phyloP scores from a whole-genome alignment of 1,284 basidiomycete species.

The Ceratobasidium sp. region DNA sequence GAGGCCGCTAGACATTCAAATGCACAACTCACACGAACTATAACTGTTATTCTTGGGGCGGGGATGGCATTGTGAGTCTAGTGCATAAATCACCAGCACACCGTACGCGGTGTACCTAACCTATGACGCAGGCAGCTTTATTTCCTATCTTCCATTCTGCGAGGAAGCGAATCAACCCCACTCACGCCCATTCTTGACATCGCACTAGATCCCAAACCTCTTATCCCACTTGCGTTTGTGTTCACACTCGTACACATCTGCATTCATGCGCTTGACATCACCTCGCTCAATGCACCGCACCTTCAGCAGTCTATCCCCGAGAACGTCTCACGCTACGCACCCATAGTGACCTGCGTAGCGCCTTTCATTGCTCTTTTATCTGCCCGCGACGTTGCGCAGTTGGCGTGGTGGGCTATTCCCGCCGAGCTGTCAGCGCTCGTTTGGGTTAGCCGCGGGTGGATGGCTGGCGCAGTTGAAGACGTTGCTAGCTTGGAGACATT shows the following conservation, averaged over 20 bases:
- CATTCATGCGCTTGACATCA: constrained; percentile 7
- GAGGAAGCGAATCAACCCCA: constrained; percentile 21
- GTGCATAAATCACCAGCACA: no score
- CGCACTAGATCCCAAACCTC: constrained; percentile 13
- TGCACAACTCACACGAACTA: neutral
- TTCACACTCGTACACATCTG: constrained; percentile 10
- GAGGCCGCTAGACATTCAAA: constrained; percentile 25
- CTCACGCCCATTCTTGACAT: constrained; percentile 24
- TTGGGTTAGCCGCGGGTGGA: constrained; percentile 34
- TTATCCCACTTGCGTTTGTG: constrained; percentile 4
- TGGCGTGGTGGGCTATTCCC: constrained; percentile 24
- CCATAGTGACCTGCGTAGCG: constrained; percentile 18
- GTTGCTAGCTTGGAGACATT: constrained; percentile 20
- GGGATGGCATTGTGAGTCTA: constrained; percentile 15
- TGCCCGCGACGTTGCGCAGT: constrained; percentile 17
- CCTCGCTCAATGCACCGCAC: neutral
- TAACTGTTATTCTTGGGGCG: constrained; percentile 6
- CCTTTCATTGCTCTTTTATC: constrained; percentile 13
- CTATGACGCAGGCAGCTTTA: constrained; percentile 25
- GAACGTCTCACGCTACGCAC: constrained; percentile 26
- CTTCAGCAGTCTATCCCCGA: constrained; percentile 18
- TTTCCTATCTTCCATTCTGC: constrained; percentile 19
- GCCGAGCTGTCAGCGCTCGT: constrained; percentile 25
- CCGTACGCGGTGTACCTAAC: no score
- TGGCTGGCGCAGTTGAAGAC: constrained; percentile 24